These are phyloP conservation scores for Colletotrichum cordylinicola DNA, from an alignment of 2,329 filamentous ascomycete genomes.

Conservation along the genomic window DNA sequence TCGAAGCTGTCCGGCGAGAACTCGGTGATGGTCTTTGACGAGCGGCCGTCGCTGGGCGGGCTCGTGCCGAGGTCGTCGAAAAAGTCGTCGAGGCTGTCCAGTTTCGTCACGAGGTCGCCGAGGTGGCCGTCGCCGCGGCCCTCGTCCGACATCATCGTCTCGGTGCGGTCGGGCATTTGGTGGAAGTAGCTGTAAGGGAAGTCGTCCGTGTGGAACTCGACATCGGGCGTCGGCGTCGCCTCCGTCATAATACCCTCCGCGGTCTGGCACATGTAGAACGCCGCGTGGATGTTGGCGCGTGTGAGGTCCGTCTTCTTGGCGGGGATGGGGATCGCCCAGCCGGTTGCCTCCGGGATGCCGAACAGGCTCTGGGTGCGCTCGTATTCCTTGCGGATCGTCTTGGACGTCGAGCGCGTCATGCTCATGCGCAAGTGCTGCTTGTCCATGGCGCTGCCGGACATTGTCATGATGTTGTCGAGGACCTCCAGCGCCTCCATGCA, in stretches of 20 bases:
- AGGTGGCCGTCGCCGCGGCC: conserved; percentile 74
- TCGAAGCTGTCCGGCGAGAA: conserved; percentile 72
- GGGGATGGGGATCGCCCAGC: conserved; percentile 95
- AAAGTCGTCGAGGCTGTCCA: conserved; percentile 83
- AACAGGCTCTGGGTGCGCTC: conserved; percentile 94
- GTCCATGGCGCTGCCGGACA: conserved; percentile 91
- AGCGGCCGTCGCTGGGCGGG: conserved; percentile 65
- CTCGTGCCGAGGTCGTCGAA: conserved; percentile 72
- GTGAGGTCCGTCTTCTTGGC: conserved; percentile 88
- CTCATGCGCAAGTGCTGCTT: conserved; percentile 97
- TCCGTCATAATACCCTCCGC: conserved; percentile 63
- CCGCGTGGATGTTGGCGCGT: conserved; percentile 90
- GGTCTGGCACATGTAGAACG: conserved; percentile 91
- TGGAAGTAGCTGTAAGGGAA: conserved; percentile 81
- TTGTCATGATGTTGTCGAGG: conserved; percentile 92
- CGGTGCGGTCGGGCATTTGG: conserved; percentile 71
- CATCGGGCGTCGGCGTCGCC: conserved; percentile 76
- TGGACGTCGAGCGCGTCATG: conserved; percentile 89
- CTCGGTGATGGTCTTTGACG: conserved; percentile 68
- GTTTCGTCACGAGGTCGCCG: conserved; percentile 81
- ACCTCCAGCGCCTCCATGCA: conserved; percentile 93
- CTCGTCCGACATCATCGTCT: conserved; percentile 93
- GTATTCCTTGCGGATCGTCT: conserved; percentile 89
- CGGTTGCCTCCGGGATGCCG: conserved; percentile 93
- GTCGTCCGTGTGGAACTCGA: conserved; percentile 93